Base-by-base conservation (phyloP, 148 eudicot species). In the Chenopodium formosanum region DNA sequence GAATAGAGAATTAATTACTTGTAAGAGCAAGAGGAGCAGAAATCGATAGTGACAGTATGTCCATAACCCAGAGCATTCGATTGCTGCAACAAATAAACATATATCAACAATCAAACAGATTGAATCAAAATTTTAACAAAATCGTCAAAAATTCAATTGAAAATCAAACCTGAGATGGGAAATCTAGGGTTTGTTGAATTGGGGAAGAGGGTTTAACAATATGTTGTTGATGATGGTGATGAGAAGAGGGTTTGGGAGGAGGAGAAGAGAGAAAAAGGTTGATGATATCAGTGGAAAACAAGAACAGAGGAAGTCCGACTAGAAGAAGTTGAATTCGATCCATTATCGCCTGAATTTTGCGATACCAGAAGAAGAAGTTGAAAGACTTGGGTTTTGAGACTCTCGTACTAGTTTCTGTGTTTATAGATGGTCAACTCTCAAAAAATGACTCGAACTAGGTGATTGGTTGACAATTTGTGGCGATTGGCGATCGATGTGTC, bases 251-350 rank as follows among this genome's bases (percentile, higher is more conserved):
- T 73, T 88, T 86, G 0, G 93, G 83, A 13, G 95, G 87, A 62
- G 93, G 96, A 2, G 87, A 78, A 7, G 88, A 74, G 82, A 56
- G 78, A 67, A 94, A 92, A 77, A 94, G 92, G 66, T 88, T 87
- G 82, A 87, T 32, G 40, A 94, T 69, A 80, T 94, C 98, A 13
- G 92, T 84, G 74, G 86, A 84, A 77, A 92, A 89, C 73, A 92
- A 88, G 86, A 94, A 92, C 9, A 93, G 87, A 4, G 98, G 97
- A 48, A 94, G 80, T n/a, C 97, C 97, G 2, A 94, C 87, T 23
- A 94, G 82, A 44, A 94, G 83, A 12, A 92, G 78, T 73, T 90
- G 93, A 9, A 88, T 75, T 48, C 94, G 89, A 86, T 94, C 98
- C 97, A 94, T 91, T 11, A 13, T 50, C 53, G 53, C 53, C 53